Evolutionary conservation across 768 basidiomycete genomes (phyloP).

Genomic region (Clathrus columnatus): DNA sequence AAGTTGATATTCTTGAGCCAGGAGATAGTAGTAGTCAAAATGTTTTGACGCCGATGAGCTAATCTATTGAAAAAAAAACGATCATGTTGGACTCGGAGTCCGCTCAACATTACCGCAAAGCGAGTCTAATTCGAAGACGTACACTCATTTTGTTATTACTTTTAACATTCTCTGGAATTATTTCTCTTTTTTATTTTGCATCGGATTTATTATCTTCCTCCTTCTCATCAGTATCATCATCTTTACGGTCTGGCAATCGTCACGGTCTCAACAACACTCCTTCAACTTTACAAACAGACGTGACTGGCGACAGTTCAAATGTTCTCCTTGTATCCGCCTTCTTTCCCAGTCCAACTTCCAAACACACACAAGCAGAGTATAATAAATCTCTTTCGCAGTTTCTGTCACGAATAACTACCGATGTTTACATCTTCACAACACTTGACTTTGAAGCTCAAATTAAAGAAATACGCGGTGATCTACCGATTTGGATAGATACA

Average conservation of each 20-base stretch:
- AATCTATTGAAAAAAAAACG: too few relatives aligned
- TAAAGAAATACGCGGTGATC: conserved; percentile 23
- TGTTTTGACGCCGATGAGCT: too few relatives aligned
- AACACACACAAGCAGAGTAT: conserved; percentile 41
- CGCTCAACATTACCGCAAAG: not conserved
- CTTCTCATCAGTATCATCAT: not conserved
- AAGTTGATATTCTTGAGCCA: too few relatives aligned
- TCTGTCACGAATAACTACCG: conserved; percentile 34
- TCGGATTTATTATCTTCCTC: not conserved
- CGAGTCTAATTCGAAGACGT: not conserved
- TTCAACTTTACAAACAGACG: not conserved
- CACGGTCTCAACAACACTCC: too few relatives aligned
- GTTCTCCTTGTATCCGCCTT: conserved; percentile 49
- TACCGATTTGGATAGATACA: conserved; percentile 36
- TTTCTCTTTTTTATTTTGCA: not conserved
- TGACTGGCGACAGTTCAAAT: too few relatives aligned
- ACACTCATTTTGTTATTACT: not conserved
- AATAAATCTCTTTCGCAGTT: conserved; percentile 36
- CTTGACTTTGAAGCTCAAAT: conserved; percentile 29
- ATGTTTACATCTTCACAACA: conserved; percentile 48
- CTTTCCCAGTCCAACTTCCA: conserved; percentile 42
- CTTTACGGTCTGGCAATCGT: too few relatives aligned
- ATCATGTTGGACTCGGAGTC: too few relatives aligned
- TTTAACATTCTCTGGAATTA: not conserved
- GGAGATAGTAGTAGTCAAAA: too few relatives aligned